Conservation (phyloP, 2,329 filamentous ascomycete genomes). For the Pyrenochaeta sp. region DNA sequence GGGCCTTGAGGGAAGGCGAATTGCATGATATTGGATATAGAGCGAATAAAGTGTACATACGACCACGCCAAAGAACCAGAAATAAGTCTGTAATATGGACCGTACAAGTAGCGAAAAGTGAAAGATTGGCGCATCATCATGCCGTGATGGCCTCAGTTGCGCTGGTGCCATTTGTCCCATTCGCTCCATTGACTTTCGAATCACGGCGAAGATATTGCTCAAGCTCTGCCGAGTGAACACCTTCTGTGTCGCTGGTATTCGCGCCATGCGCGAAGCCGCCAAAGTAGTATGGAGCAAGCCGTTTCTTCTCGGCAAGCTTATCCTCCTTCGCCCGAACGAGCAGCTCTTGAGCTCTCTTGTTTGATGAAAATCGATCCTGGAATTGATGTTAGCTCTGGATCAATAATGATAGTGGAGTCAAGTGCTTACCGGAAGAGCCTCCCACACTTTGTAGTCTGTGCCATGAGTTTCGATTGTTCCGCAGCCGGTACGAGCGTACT, state of each 20-base stretch:
- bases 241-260: slow-evolving; percentile 37
- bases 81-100: background rate
- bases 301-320: slow-evolving; percentile 41
- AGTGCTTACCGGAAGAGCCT: slow-evolving; percentile 43
- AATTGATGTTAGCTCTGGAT: background rate
- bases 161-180: slow-evolving; percentile 14
- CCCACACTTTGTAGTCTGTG: slow-evolving; percentile 51
- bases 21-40: slow-evolving; percentile 18
- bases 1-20: background rate
- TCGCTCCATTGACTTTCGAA: slow-evolving; percentile 21
- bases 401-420: background rate
- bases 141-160: background rate
- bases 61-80: background rate
- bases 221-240: slow-evolving; percentile 41
- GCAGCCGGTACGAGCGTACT: slow-evolving; percentile 47
- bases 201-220: slow-evolving; percentile 26
- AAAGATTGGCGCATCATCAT: background rate
- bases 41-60: slow-evolving; percentile 14
- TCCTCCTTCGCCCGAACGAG: slow-evolving; percentile 42
- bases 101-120: background rate
- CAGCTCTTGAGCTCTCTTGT: slow-evolving; percentile 45
- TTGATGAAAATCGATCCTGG: slow-evolving; percentile 48
- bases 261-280: slow-evolving; percentile 44
- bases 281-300: slow-evolving; percentile 47
- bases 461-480: slow-evolving; percentile 47